Evolutionary conservation across 257 asterid species (phyloP), one percentile per base, ranked within the genome.

Genomic region (Sherardia arvensis): DNA sequence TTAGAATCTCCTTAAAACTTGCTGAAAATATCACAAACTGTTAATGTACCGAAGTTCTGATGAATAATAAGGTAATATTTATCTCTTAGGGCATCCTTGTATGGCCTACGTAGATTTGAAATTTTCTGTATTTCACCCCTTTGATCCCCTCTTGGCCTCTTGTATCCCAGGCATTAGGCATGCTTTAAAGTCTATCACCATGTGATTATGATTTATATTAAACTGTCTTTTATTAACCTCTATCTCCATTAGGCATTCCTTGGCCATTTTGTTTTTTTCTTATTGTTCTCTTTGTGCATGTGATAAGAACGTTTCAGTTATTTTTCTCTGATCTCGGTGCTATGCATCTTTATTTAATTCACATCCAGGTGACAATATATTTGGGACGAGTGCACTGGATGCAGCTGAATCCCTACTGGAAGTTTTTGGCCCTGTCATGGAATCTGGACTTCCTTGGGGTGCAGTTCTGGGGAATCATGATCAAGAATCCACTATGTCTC

Each of bases 391-490:
- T 53, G 82, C 95, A 40, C 66, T 80, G 30, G 99, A 92, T 82
- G 99, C 95, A 55, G 99, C 96, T 38, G 96, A 92, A 80, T 92
- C 99, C 66, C 74, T 92, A 38, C 75, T 85, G 34, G 76, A 78
- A 79, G 96, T 77, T 64, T 84, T 92, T 78, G 79, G 63, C 45
- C 96, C 95, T 0, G 91, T 86, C 53, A 49, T 92, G 53, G 80
- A 83, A 65, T 79, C 85, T 1, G 80, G 88, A 59, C 72, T 84
- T 68, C 99, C 97, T 25, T 92, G 99, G 99, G 95, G 93, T 65
- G 97, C 97, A 5, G 81, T 92, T 71, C 72, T 92, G 70, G 99
- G 99, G 56, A 92, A 92, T 71, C 99, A 92, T 61, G 99, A 89
- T 67, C 99, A 92, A 67, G 99, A 92, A 78, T 92, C 99, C 47